A percentile compares a stretch with the other conserved stretches of the same genome.
Evolutionary conservation across 805 yeast genomes (phyloP).

Genomic region (Kluyveromyces starmeri): DNA sequence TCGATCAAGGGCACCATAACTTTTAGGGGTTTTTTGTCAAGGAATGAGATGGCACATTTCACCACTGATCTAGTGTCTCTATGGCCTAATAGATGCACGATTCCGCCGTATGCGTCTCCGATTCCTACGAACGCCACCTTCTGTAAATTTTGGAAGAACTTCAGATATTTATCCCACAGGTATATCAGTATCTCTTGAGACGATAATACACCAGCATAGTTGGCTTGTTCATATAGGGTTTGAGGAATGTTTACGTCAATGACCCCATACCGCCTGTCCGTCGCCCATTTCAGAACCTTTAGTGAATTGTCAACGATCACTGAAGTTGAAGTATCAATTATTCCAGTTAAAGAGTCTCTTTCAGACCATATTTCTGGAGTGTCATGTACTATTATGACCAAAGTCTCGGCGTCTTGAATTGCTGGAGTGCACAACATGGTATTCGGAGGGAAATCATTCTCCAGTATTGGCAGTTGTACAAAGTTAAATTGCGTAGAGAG

Average conservation of each 20-base stretch:
- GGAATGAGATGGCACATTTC: slow-evolving; percentile 60
- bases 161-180: slow-evolving; percentile 85
- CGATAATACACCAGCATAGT: slow-evolving; percentile 53
- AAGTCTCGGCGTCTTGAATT: slow-evolving; percentile 55
- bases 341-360: slow-evolving; percentile 70
- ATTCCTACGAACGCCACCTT: slow-evolving; percentile 75
- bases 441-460: slow-evolving; percentile 28
- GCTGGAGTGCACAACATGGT: slow-evolving; percentile 49
- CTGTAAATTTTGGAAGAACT: slow-evolving; percentile 55
- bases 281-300: slow-evolving; percentile 62
- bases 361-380: slow-evolving; percentile 91
- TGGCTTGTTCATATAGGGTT: slow-evolving; percentile 34
- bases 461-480: slow-evolving; percentile 56
- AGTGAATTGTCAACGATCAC: slow-evolving; percentile 68
- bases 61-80: slow-evolving; percentile 58
- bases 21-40: slow-evolving; percentile 60
- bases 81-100: slow-evolving; percentile 82
- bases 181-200: slow-evolving; percentile 72
- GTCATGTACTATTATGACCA: slow-evolving; percentile 74
- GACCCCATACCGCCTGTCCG: slow-evolving; percentile 55
- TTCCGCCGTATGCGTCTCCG: slow-evolving; percentile 83
- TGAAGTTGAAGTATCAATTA: slow-evolving; percentile 62
- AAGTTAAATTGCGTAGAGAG: slow-evolving; percentile 49
- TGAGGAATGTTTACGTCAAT: slow-evolving; percentile 80
- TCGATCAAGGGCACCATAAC: slow-evolving; percentile 82